Evolutionary conservation across 129 eudicot genomes (phyloP).

Genomic region (Kitagawia praeruptora): DNA sequence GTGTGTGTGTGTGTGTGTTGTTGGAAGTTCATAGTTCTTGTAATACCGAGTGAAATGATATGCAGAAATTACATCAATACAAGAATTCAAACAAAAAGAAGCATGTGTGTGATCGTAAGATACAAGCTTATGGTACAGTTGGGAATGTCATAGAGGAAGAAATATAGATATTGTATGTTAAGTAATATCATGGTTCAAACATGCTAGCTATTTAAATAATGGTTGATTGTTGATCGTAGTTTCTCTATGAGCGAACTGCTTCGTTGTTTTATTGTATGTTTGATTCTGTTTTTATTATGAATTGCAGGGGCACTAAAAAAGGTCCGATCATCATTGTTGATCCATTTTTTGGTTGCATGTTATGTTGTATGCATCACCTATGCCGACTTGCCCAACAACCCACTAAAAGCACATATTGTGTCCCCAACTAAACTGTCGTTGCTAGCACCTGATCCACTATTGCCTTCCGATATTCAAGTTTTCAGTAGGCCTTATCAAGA

Average conservation of each 20-base stretch:
- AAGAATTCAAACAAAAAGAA: not conserved
- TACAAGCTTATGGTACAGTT: not conserved
- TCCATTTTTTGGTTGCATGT: slow-evolving; percentile 38
- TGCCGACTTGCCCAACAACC: slow-evolving; percentile 33
- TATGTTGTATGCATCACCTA: slow-evolving; percentile 19
- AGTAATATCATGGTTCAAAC: not conserved
- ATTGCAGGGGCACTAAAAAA: slow-evolving; percentile 46
- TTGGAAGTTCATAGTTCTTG: not conserved
- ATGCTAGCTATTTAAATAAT: not conserved
- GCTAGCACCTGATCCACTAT: slow-evolving; percentile 23
- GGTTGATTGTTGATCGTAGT: not conserved
- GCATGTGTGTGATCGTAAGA: not conserved
- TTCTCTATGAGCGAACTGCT: not conserved
- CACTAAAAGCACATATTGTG: slow-evolving; percentile 17
- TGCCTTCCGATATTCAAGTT: slow-evolving; percentile 19
- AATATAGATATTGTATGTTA: not conserved
- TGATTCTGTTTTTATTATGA: slow-evolving; percentile 13
- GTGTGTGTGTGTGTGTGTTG: not conserved
- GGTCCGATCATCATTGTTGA: slow-evolving; percentile 24
- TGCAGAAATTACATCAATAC: not conserved
- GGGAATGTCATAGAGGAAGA: not conserved
- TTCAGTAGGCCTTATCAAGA: slow-evolving; percentile 23
- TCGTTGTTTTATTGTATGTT: not conserved
- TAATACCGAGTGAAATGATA: not conserved
- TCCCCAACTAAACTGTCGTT: slow-evolving; percentile 20